Base-by-base conservation (phyloP, 129 eudicot genomes). In the Artemisia annua region DNA sequence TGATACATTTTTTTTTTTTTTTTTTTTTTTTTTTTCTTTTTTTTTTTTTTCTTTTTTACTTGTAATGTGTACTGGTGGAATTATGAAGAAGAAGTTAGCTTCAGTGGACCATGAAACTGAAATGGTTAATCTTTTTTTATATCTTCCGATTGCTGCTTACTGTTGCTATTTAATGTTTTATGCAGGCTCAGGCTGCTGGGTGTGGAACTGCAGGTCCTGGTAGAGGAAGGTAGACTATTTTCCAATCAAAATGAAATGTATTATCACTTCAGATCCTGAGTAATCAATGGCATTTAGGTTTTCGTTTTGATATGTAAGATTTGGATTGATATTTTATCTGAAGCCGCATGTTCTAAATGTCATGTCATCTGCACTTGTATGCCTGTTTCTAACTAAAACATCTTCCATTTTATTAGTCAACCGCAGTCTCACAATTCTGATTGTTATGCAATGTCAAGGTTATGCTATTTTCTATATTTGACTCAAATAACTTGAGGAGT, bases 171-270 rank as follows among this genome's bases (percentile, higher is more conserved):
- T 66, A 56, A 32, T 79, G 69, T 26, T 75, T 15, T 74, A 60
- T 85, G 87, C 95, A 92, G 98, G 92, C 95, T 64, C 98, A 87
- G 75, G 86, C 88, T 72, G 89, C 91, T 70, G 95, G 91, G 35
- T 92, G 96, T 66, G 95, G 92, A 12, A 88, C 85, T 16, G 89
- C 83, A 43, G 71, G 87, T 44, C 91, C 91, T 51, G 98, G 95
- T 32, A 82, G 95, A 83, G 96, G 98, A 66, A 78, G 96, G 82
- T 92, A 85, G 53, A 67, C 20, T 67, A 7, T 75, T 51, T 63
- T 53, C 16, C 11, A 74, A 70, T 61, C 52, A 52, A 2, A 44
- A 39, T 52, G 18, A 51, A 51, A 73, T 70, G 69, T 59, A 61
- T 57, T 49, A 13, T 66, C 18, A 50, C 55, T 74, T 57, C 9